Conservation (phyloP, 495 filamentous ascomycete species). For the Neurospora sp. region DNA sequence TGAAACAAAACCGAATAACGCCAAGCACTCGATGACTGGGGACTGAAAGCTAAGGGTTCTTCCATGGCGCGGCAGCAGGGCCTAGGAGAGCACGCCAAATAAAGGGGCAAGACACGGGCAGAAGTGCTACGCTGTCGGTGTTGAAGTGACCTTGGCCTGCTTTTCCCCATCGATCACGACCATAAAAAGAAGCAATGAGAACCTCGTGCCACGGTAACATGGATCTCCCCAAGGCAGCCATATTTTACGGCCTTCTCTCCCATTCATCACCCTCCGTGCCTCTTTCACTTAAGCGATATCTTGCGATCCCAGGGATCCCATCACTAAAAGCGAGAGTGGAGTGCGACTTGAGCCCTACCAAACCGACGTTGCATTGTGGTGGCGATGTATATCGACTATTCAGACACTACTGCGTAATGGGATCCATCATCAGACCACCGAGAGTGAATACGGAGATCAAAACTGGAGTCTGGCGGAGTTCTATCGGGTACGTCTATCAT, state of each 20-base stretch:
- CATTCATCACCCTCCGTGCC: background rate
- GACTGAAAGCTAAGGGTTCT: background rate
- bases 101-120: background rate
- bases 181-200: background rate
- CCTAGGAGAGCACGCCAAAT: background rate
- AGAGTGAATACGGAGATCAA: background rate
- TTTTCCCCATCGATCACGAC: background rate
- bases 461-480: background rate
- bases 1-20: background rate
- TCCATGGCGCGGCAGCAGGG: background rate
- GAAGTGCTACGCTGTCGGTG: background rate
- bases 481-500: background rate
- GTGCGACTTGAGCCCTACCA: background rate
- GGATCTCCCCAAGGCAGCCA: background rate
- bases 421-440: background rate
- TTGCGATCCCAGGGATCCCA: background rate
- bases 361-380: background rate
- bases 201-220: background rate
- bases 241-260: background rate
- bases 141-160: background rate
- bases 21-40: background rate
- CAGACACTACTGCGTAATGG: background rate
- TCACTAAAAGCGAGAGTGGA: background rate
- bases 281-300: background rate
- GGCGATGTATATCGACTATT: background rate